Percentiles rank a stretch among this genome's conserved stretches.
phyloP scores from a whole-genome alignment of 768 basidiomycete genomes.

The Cubamyces sp. region DNA sequence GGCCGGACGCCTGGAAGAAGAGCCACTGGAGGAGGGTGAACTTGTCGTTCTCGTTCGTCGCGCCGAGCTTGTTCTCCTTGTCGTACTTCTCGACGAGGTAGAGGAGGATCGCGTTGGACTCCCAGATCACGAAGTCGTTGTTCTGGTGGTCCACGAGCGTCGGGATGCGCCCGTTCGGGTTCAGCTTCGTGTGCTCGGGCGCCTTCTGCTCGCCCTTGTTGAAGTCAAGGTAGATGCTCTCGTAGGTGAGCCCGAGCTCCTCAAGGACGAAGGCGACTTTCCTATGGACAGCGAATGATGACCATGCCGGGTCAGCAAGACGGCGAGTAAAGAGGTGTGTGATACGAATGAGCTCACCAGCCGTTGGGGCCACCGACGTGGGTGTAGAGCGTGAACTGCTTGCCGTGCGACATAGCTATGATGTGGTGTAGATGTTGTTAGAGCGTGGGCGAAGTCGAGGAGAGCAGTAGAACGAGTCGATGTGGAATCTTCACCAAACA shows the following conservation, averaged over 20 bases:
- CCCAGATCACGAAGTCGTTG: conserved; percentile 39
- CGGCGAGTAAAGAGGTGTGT: not conserved
- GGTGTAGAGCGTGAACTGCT: conserved; percentile 36
- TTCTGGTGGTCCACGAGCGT: conserved; percentile 40
- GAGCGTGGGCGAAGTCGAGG: not conserved
- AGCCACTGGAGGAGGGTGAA: conserved; percentile 43
- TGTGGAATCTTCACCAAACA: conserved; percentile 3
- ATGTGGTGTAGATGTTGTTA: not conserved
- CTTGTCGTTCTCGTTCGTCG: conserved; percentile 24
- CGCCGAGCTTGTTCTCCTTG: conserved; percentile 40
- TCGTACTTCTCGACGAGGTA: conserved; percentile 52
- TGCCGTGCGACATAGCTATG: conserved; percentile 33
- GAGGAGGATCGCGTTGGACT: conserved; percentile 46
- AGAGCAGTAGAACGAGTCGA: not conserved
- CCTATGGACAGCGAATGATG: conserved; percentile 6
- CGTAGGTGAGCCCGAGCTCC: conserved; percentile 34
- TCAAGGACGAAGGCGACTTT: conserved; percentile 34
- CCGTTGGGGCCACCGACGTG: conserved; percentile 32
- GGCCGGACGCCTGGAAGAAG: conserved; percentile 43
- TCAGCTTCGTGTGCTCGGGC: conserved; percentile 31
- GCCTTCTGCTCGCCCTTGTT: conserved; percentile 32
- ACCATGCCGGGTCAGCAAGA: not conserved
- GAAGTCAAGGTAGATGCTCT: conserved; percentile 35
- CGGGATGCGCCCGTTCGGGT: conserved; percentile 44
- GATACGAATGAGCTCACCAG: conserved; percentile 22